Evolutionary conservation across 2,329 filamentous ascomycete species (phyloP).

Genomic region (Hymenoscyphus occultus): DNA sequence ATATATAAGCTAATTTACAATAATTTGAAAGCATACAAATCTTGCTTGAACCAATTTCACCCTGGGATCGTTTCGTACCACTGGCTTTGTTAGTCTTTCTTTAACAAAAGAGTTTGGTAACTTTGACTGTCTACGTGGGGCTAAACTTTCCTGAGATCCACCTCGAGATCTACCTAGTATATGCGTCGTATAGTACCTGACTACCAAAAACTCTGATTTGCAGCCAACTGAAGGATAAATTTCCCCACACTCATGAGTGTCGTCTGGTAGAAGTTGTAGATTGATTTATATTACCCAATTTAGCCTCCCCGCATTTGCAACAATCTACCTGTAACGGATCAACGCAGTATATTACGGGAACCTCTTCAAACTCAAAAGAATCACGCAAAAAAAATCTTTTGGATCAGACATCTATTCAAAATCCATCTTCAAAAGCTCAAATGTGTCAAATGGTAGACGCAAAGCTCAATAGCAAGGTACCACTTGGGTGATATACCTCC

Average conservation of each 20-base stretch:
- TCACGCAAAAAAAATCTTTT: not conserved
- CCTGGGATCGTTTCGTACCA: too few species aligned
- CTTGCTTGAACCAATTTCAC: too few species aligned
- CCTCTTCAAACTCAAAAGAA: not conserved
- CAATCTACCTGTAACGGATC: conserved; percentile 7
- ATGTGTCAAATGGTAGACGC: not conserved
- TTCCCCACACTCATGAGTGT: not conserved
- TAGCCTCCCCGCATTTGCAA: conserved; percentile 9
- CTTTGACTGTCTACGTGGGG: too few species aligned
- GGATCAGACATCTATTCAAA: not conserved
- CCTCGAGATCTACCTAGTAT: too few species aligned
- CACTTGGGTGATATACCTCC: not conserved
- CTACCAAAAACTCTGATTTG: not conserved
- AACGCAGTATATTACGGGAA: not conserved
- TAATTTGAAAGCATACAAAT: too few species aligned
- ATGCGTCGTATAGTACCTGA: not conserved
- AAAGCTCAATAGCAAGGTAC: not conserved
- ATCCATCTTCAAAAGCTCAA: not conserved
- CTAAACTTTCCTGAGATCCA: too few species aligned
- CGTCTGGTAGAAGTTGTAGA: not conserved
- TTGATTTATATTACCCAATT: conserved; percentile 12
- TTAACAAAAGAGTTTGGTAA: too few species aligned
- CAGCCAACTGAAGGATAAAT: not conserved
- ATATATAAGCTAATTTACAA: too few species aligned
- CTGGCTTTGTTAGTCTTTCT: too few species aligned